Percentiles rank a stretch among this genome's conserved stretches.
Conservation (phyloP, 768 basidiomycete species). For the Suillus cothurnatus region DNA sequence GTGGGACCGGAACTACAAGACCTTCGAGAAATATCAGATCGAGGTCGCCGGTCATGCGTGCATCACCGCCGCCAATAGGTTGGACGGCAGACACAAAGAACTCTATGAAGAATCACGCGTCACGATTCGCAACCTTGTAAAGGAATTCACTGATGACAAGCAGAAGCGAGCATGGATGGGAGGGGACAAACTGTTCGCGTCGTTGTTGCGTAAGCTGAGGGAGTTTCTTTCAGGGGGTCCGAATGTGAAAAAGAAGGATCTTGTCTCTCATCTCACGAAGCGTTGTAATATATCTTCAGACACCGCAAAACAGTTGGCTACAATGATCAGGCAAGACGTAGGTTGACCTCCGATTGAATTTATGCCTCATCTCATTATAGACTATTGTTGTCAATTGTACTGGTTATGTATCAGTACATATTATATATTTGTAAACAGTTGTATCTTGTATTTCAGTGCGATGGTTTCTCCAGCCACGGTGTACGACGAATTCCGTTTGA, state of each 20-base stretch:
- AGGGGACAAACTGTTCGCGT: constrained; percentile 13
- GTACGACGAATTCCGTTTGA: too few relatives aligned
- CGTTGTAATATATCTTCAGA: constrained; percentile 28
- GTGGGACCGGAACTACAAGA: constrained; percentile 16
- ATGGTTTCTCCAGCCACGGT: neutral
- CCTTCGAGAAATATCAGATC: constrained; percentile 29
- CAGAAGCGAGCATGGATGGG: too few relatives aligned
- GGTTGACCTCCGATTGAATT: neutral
- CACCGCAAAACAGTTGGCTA: constrained; percentile 14
- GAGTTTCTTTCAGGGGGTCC: constrained; percentile 21
- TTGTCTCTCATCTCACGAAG: constrained; percentile 27
- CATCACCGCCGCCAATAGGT: constrained; percentile 33
- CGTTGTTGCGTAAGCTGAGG: constrained; percentile 28
- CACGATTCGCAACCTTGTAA: constrained; percentile 20
- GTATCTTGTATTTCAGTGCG: neutral
- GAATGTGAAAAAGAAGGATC: constrained; percentile 22
- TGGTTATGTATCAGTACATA: neutral
- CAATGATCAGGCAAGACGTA: neutral
- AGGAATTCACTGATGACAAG: constrained; percentile 2
- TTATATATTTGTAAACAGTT: neutral
- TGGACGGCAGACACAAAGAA: constrained; percentile 23
- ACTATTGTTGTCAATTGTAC: neutral
- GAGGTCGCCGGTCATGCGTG: constrained; percentile 34
- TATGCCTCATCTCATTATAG: neutral
- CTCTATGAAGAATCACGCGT: constrained; percentile 24